Evolutionary conservation across 1,284 basidiomycete genomes (phyloP).

Genomic region (Ustilago crameri): DNA sequence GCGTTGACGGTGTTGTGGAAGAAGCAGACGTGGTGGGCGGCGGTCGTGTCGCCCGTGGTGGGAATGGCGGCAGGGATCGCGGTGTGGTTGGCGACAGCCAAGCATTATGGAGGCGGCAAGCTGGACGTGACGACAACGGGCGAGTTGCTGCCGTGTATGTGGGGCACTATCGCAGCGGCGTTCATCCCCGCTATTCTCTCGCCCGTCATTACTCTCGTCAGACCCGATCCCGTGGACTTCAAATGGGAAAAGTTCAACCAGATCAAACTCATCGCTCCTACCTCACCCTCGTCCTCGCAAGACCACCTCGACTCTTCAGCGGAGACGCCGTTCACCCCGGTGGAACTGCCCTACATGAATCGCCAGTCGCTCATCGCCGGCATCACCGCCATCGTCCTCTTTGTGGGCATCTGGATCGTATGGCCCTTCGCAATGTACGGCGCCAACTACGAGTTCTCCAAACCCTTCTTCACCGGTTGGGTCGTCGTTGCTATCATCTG

Average conservation of each 20-base stretch:
- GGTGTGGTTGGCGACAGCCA: conserved; percentile 60
- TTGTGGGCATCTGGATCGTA: conserved; percentile 60
- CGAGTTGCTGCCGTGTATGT: conserved; percentile 56
- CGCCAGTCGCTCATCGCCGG: conserved; percentile 26
- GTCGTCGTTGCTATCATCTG: conserved; percentile 61
- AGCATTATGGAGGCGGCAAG: conserved; percentile 46
- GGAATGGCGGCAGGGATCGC: conserved; percentile 60
- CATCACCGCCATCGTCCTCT: conserved; percentile 30
- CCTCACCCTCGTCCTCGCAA: no score
- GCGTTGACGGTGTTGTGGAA: conserved; percentile 62
- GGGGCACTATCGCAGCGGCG: conserved; percentile 57
- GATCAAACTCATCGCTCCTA: conserved; percentile 45
- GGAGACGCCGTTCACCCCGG: conserved; percentile 13
- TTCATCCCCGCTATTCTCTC: conserved; percentile 45
- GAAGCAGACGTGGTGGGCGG: conserved; percentile 55
- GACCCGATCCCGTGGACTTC: conserved; percentile 36
- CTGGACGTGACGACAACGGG: conserved; percentile 39
- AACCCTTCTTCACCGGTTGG: conserved; percentile 62
- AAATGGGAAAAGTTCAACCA: conserved; percentile 54
- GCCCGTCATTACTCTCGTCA: conserved; percentile 27
- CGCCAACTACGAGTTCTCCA: conserved; percentile 58
- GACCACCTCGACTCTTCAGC: neutral
- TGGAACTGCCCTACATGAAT: conserved; percentile 30
- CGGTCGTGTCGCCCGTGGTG: conserved; percentile 44
- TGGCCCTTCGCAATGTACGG: conserved; percentile 66